Evolutionary conservation across 148 eudicot species (phyloP).

Genomic region (Cornus florida): DNA sequence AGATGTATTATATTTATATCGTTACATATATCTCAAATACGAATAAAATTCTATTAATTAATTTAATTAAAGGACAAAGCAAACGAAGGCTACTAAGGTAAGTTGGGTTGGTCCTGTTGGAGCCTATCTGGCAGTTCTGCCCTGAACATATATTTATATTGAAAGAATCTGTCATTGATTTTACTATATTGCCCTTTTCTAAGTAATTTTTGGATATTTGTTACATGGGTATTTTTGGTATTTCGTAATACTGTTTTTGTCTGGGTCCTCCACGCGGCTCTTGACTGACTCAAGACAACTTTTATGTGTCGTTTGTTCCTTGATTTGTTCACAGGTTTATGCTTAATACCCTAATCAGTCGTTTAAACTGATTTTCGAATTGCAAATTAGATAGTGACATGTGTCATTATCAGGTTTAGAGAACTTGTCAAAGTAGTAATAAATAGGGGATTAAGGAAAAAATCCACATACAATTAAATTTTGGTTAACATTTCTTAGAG

Average conservation of each 20-base stretch:
- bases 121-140: constrained; percentile 34
- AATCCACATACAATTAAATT: too few relatives aligned
- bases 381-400: neutral
- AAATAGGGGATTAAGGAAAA: too few relatives aligned
- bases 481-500: too few relatives aligned
- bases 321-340: neutral
- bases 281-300: neutral
- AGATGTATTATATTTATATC: too few relatives aligned
- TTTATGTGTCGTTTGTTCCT: neutral
- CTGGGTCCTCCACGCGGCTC: neutral
- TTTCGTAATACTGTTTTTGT: neutral
- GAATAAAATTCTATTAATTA: too few relatives aligned
- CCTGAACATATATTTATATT: neutral
- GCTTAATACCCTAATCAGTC: too few relatives aligned
- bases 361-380: too few relatives aligned
- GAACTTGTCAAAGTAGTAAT: too few relatives aligned
- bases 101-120: neutral
- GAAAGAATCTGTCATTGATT: neutral
- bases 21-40: too few relatives aligned
- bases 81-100: neutral
- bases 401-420: neutral
- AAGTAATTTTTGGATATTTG: neutral
- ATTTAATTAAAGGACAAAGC: too few relatives aligned
- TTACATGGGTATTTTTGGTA: neutral
- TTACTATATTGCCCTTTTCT: neutral